Base-by-base conservation (phyloP, 2,329 filamentous ascomycete genomes). In the Daldinia sp. region DNA sequence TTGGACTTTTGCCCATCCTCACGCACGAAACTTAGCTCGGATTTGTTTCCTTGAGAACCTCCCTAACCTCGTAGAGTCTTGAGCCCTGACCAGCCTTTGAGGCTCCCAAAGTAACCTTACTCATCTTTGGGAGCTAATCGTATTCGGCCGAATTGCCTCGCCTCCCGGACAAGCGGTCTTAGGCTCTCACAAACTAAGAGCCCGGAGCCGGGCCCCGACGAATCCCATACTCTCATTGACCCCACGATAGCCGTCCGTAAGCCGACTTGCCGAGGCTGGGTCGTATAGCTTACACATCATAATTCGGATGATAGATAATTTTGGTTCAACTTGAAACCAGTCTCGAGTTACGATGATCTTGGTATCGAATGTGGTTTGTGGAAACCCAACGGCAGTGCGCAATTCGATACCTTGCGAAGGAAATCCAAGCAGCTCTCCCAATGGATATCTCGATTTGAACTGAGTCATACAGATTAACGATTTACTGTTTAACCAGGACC, bases 301-400 rank as follows among this genome's bases (percentile, higher is more conserved):
- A 25, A 52, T 19, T 37, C 11, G 2, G 17, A n/a, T 41, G 39
- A 32, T 10, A 55, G 43, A 27, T 21, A 37, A 30, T 17, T 10
- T 15, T 21, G 17, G 17, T 5, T 54, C 39, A 27, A 50, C 30
- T 32, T 49, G 39, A 58, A 61, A 56, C 39, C 25, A 23, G 49
- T 58, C 59, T 58, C 45, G 53, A 56, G 34, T 47, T 23, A 35
- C 11, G 19, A 27, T 13, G 39, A 30, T 19, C 23, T n/a, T 39
- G 35, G 43, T 51, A 58, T 41, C 34, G 53, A 29, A 50, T 34
- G 48, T 34, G n/a, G 19, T 23, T n/a, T 32, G 27, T 32, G 29
- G 45, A 61, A 37, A 13, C 32, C 47, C 29, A 13, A 43, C 30
- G 19, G 27, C 21, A 41, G 25, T 53, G 30, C 41, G 41, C 27